A percentile compares a stretch with the other conserved stretches of the same genome.
phyloP scores from a whole-genome alignment of 192 early-diverging fungal genomes.

The Paraglomus occultum region DNA sequence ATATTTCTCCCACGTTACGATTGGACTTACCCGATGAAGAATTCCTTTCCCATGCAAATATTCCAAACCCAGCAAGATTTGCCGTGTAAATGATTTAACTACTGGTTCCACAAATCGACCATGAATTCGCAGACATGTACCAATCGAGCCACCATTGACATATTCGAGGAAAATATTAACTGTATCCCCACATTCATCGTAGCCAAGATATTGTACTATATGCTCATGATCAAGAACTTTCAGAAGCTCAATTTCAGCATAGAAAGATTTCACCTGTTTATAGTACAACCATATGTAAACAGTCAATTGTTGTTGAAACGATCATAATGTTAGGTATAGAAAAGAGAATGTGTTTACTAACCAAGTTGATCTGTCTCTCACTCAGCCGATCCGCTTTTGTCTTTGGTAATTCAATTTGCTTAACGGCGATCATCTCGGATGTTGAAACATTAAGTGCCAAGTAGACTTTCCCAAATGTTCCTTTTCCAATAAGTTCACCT shows the following conservation, averaged over 20 bases:
- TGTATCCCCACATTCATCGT: constrained; percentile 58
- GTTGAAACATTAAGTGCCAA: constrained; percentile 70
- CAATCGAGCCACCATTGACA: constrained; percentile 89
- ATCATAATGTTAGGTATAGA: not conserved
- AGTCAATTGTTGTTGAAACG: constrained; percentile 14
- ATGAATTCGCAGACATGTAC: constrained; percentile 69
- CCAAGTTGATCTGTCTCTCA: constrained; percentile 41
- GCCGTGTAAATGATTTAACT: constrained; percentile 70
- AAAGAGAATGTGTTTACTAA: constrained; percentile 8
- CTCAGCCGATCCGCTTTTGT: constrained; percentile 47
- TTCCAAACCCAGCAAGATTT: constrained; percentile 80
- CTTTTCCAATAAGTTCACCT: constrained; percentile 79
- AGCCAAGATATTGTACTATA: constrained; percentile 88
- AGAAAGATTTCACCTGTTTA: constrained; percentile 50
- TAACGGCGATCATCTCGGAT: constrained; percentile 80
- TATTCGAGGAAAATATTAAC: constrained; percentile 98
- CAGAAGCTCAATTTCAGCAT: constrained; percentile 71
- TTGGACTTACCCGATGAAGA: constrained; percentile 60
- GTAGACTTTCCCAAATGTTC: constrained; percentile 78
- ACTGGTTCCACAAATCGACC: constrained; percentile 73
- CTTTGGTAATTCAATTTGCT: constrained; percentile 70
- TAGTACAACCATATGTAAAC: constrained; percentile 25
- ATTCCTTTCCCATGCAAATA: constrained; percentile 81
- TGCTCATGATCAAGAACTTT: constrained; percentile 83
- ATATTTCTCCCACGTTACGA: not conserved